Evolutionary conservation across 2,329 filamentous ascomycete species (phyloP).

Genomic region (Penicillium sp.): DNA sequence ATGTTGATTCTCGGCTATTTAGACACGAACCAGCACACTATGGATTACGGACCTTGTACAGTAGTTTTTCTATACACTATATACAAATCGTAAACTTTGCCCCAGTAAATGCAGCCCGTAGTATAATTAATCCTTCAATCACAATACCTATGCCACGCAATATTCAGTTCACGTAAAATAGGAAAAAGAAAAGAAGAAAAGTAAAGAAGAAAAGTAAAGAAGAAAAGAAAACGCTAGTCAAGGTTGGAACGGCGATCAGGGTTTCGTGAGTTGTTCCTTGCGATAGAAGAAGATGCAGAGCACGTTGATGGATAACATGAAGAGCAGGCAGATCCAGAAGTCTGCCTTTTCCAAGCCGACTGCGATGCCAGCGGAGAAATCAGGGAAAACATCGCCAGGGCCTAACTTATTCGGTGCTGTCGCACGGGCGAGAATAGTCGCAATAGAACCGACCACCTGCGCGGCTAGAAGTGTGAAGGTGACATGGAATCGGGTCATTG

Average conservation of each 20-base stretch:
- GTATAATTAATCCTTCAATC: not conserved
- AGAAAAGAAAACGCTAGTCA: not conserved
- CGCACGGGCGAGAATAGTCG: constrained; percentile 54
- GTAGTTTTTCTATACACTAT: constrained; percentile 1
- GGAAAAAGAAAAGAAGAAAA: not conserved
- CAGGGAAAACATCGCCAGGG: constrained; percentile 49
- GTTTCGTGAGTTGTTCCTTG: constrained; percentile 39
- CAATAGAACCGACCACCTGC: constrained; percentile 54
- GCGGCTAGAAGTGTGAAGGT: constrained; percentile 52
- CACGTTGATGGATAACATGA: constrained; percentile 47
- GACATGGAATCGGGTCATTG: constrained; percentile 56
- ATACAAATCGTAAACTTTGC: not conserved
- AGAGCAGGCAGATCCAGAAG: constrained; percentile 33
- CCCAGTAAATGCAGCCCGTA: not conserved
- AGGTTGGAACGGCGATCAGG: constrained; percentile 15
- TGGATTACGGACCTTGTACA: not conserved
- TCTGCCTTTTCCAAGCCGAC: constrained; percentile 12
- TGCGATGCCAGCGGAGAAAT: constrained; percentile 50
- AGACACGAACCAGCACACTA: not conserved
- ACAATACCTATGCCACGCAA: not conserved
- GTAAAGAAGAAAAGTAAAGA: too few species aligned
- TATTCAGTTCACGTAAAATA: not conserved
- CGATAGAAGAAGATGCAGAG: constrained; percentile 45
- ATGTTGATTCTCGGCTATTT: not conserved
- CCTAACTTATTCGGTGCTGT: constrained; percentile 53